A percentile compares a stretch with the other conserved stretches of the same genome.
phyloP scores from a whole-genome alignment of 2,329 filamentous ascomycete species.

The Alternaria ventricosa region DNA sequence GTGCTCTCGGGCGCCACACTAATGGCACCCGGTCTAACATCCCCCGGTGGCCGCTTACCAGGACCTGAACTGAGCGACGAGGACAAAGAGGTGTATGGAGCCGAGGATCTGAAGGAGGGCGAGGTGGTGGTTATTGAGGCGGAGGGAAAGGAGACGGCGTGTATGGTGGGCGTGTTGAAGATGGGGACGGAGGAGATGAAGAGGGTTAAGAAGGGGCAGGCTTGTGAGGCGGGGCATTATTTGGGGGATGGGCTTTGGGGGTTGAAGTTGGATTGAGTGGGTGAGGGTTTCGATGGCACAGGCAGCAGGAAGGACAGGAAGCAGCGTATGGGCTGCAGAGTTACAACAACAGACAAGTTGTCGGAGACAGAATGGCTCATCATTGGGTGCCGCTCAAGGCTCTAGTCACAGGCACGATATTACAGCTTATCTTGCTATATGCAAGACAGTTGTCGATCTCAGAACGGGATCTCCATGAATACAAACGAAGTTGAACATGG shows the following conservation, averaged over 20 bases:
- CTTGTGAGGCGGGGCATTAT: slow-evolving; percentile 92
- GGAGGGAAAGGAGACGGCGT: slow-evolving; percentile 92
- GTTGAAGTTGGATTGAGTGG: slow-evolving; percentile 62
- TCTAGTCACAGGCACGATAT: background rate
- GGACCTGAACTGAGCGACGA: slow-evolving; percentile 49
- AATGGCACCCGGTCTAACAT: slow-evolving; percentile 94
- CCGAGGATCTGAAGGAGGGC: slow-evolving; percentile 77
- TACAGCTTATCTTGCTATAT: background rate
- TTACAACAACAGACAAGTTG: background rate
- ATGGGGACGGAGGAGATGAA: slow-evolving; percentile 90
- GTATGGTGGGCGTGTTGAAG: slow-evolving; percentile 83
- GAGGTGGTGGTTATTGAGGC: slow-evolving; percentile 87
- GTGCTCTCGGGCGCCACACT: slow-evolving; percentile 91
- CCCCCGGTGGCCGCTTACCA: slow-evolving; percentile 79
- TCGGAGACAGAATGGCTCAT: background rate
- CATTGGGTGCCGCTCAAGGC: background rate
- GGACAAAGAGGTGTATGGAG: slow-evolving; percentile 54
- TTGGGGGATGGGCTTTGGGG: slow-evolving; percentile 94
- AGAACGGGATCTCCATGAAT: background rate
- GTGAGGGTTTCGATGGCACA: background rate
- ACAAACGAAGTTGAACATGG: slow-evolving; percentile 24
- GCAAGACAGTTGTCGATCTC: background rate
- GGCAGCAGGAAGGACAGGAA: background rate
- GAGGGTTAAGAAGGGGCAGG: slow-evolving; percentile 90
- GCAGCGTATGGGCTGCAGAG: background rate